Evolutionary conservation across 1,284 basidiomycete genomes (phyloP), one percentile per base, ranked within the genome.

Genomic region (Moesziomyces antarcticus): DNA sequence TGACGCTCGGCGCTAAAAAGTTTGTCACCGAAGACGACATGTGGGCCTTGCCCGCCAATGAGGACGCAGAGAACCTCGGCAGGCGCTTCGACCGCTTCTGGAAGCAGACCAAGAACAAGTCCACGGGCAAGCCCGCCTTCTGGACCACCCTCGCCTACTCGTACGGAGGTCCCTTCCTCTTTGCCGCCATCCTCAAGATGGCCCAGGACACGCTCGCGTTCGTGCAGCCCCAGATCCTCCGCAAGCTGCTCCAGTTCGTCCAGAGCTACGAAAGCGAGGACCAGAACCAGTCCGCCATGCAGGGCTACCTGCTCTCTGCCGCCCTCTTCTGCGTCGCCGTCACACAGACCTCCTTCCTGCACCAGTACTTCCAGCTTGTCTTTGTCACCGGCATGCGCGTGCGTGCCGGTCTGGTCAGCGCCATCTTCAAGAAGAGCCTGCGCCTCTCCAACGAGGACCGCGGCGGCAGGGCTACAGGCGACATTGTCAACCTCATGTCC

Each of bases 401-500:
- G 3, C 90, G 94, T 50, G 91, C 91, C 11, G 94, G 93, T 1
- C 88, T 97, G 50, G 97, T 97, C 76, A 91, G 92, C 0, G 91
- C 92, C 8, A 91, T 97, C 56, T 98, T 95, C 85, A 88, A 89
- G 56, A 73, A 57, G 79, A 74, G 73, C 64, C 72, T 62, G 37
- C 90, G 91, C 49, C 90, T 93, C 1, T 87, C 96, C 30, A 88
- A 87, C 37, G 87, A 97, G 45, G 92, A 91, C 3, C 89, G 91
- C 18, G 91, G 93, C 48, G 90, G 93, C 14, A 89, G 94, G 16
- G 90, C 90, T 2, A 90, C 90, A 18, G 93, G 93, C 40, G 91
- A 91, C 79, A 88, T 95, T 45, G 90, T 96, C 65, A 96, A 94
- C 79, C 93, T 95, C 85, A 95, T 97, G 75, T 94, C 92, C 4